Evolutionary conservation across 2,329 filamentous ascomycete species (phyloP).

Genomic region (Parascedosporium putredinis): DNA sequence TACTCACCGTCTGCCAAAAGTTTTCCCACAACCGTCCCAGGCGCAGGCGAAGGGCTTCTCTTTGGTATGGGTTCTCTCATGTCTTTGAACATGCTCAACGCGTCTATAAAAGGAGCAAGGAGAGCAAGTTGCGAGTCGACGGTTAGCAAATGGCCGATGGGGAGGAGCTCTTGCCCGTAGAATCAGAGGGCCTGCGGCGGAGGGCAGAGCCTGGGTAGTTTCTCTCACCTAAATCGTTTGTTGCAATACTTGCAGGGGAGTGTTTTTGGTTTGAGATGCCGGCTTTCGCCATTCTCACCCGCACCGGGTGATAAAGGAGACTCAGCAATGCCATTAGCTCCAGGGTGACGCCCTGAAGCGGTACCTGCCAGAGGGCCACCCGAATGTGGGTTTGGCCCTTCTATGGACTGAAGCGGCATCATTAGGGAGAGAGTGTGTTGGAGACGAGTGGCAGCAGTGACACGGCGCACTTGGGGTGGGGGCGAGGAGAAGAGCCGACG

Average conservation of each 20-base stretch:
- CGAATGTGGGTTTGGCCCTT: slow-evolving; percentile 28
- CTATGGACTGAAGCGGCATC: slow-evolving; percentile 43
- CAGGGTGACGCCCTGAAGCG: slow-evolving; percentile 14
- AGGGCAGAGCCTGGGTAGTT: slow-evolving; percentile 12
- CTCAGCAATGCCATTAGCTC: not conserved
- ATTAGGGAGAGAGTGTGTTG: slow-evolving; percentile 25
- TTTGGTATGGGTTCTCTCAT: slow-evolving; percentile 55
- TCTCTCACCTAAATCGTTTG: slow-evolving; percentile 52
- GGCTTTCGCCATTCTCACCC: slow-evolving; percentile 39
- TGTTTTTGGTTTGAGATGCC: slow-evolving; percentile 50
- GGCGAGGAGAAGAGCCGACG: not conserved
- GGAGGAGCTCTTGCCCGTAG: slow-evolving; percentile 13
- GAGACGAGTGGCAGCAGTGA: not conserved
- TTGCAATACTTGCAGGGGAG: slow-evolving; percentile 53
- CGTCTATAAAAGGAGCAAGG: slow-evolving; percentile 43
- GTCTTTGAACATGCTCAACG: slow-evolving; percentile 54
- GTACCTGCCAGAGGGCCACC: slow-evolving; percentile 14
- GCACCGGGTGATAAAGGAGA: slow-evolving; percentile 11
- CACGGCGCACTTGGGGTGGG: slow-evolving; percentile 1
- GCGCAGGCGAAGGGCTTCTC: slow-evolving; percentile 53
- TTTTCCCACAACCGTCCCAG: slow-evolving; percentile 51
- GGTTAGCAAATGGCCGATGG: not conserved
- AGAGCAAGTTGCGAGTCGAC: no score
- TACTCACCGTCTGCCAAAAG: slow-evolving; percentile 51
- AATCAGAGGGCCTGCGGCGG: slow-evolving; percentile 11